Evolutionary conservation across 2,329 filamentous ascomycete species (phyloP).

Genomic region (Knufia petricola): DNA sequence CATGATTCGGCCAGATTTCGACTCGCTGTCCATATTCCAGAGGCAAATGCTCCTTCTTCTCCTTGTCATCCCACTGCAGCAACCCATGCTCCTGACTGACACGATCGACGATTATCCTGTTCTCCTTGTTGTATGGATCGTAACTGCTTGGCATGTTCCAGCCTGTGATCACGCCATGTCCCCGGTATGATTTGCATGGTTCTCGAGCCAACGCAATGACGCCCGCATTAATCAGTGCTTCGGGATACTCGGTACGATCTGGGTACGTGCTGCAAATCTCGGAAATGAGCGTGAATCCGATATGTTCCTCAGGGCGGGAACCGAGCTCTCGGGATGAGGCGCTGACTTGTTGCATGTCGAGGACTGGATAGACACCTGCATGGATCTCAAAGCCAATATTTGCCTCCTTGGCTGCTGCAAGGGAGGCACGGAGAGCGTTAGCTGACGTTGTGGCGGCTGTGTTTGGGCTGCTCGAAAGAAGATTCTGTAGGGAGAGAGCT

Average conservation of each 20-base stretch:
- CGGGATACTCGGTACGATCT: slow-evolving; percentile 39
- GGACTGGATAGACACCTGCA: slow-evolving; percentile 64
- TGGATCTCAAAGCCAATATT: slow-evolving; percentile 56
- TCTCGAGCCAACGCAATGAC: slow-evolving; percentile 62
- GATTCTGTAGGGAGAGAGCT: slow-evolving; percentile 55
- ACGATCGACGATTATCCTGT: slow-evolving; percentile 57
- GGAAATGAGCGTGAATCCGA: slow-evolving; percentile 60
- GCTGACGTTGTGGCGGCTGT: slow-evolving; percentile 19
- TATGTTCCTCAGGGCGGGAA: slow-evolving; percentile 32
- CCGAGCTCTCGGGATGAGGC: slow-evolving; percentile 48
- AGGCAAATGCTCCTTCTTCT: slow-evolving; percentile 32
- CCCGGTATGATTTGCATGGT: slow-evolving; percentile 59
- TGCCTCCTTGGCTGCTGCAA: slow-evolving; percentile 23
- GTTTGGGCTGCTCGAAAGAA: slow-evolving; percentile 28
- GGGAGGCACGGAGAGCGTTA: slow-evolving; percentile 13
- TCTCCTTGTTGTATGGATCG: slow-evolving; percentile 23
- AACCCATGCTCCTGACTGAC: slow-evolving; percentile 74
- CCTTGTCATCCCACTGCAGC: slow-evolving; percentile 48
- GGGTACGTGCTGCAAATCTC: slow-evolving; percentile 64
- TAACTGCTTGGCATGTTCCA: slow-evolving; percentile 38
- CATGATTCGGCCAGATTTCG: slow-evolving; percentile 69
- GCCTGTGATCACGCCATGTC: slow-evolving; percentile 59
- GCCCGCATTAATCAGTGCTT: slow-evolving; percentile 61
- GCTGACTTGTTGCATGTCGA: slow-evolving; percentile 71
- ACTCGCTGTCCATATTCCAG: slow-evolving; percentile 57